Base-by-base conservation (phyloP, 2,329 filamentous ascomycete species). In the Ilyonectria robusta region DNA sequence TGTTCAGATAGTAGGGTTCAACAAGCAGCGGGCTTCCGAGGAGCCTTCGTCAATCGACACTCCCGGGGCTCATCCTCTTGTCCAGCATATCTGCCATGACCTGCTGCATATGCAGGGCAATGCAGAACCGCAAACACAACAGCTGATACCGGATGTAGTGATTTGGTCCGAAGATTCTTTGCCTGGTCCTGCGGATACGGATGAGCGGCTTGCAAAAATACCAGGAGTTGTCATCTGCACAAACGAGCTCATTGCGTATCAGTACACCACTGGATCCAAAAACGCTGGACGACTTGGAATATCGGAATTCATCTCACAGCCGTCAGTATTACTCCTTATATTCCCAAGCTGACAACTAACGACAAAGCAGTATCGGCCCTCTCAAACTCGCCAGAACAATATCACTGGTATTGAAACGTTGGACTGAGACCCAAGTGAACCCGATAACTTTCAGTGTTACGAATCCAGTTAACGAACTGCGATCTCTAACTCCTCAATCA, bases 251-350 rank as follows among this genome's bases (percentile, higher is more conserved):
- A 74, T 74, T 17, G 81, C 78, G 0, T 77, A 79, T 47, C 73
- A 71, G n/a, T 64, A 75, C 23, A 67, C 65, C 21, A 74, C 55
- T 26, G 73, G 68, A 1, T 50, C 70, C 40, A 68, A 74, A 29
- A 67, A 62, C 1, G 70, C 64, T 11, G 67, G 58, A 1, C 53
- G 63, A 2, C 67, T 67, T 29, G 74, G 72, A 2, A 67, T 81
- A 3, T 75, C 80, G 6, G 81, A 83, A 53, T 82, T 81, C 29
- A 76, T 82, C 13, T 80, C 81, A 13, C 81, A 81, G 17, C 81
- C 81, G 77, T 81, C 65, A 74, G 80, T 76, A n/a, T 23, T 3
- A 0, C 6, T 7, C 1, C 2, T 2, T 3, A 3, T 0, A 9
- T 8, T 3, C 2, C 19, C 11, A 7, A 42, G 7, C 3, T 13